Evolutionary conservation across 192 early-diverging fungal genomes (phyloP), one percentile per base, ranked within the genome.

Genomic region (Coemansia sp.): DNA sequence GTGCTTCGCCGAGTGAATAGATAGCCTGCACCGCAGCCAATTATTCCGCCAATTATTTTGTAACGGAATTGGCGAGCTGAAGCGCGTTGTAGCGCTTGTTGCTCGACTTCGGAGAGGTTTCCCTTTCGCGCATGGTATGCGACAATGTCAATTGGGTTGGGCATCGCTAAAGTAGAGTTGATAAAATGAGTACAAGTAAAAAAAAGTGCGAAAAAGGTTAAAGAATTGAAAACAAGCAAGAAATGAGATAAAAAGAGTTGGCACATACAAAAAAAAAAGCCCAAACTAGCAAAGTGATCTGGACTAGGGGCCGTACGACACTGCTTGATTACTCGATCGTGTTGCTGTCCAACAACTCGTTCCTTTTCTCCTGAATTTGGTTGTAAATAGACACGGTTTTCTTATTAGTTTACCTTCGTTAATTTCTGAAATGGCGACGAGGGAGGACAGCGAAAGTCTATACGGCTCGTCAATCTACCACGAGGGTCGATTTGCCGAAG

Each of bases 391-490:
- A 14, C 11, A 14, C 12, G 5, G 34, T 34, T 21, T 27, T 50
- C 45, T 45, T 10, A 2, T 69, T 48, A 23, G 11, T 64, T n/a
- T 59, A 39, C 7, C 60, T 57, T 31, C 19, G 23, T 42, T 38
- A 37, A 21, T 42, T 50, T 46, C 29, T 34, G 21, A 55, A 66
- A 80, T 72, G 69, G 64, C 62, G 39, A 44, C 62, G 51, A 62
- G 50, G 29, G 53, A 53, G 27, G 79, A 82, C 19, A 69, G 55
- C 53, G 79, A 82, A 58, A 82, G 79, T 38, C 62, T 82, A 27
- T 82, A 82, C 39, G 79, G 71, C 27, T 82, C 79, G 70, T 82
- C 79, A 5, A 67, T 82, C 27, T 82, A 63, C 63, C 74, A 48
- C 14, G 70, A 66, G 29, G 74, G 74, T 7, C 63, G 70, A 59